Percentiles rank a stretch among this genome's conserved stretches.
Evolutionary conservation across 345 rosid genomes (phyloP).

Genomic region (Jatropha curcas): DNA sequence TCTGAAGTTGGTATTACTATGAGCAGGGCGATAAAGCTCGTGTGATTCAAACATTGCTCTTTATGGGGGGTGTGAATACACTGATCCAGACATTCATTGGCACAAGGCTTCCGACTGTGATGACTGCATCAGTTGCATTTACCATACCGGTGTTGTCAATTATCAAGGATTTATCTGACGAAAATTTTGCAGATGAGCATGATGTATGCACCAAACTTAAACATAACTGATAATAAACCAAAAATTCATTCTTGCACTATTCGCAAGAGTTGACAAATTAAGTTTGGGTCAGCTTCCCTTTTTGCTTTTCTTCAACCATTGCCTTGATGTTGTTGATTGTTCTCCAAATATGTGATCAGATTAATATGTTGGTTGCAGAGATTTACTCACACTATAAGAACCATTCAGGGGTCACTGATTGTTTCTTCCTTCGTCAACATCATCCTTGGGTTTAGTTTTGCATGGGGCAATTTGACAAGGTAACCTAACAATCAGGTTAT

Average conservation of each 20-base stretch:
- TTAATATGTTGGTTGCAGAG: constrained; percentile 52
- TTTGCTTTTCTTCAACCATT: not conserved
- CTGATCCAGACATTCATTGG: constrained; percentile 84
- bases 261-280: too few species aligned
- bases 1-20: constrained; percentile 21
- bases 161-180: constrained; percentile 63
- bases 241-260: too few species aligned
- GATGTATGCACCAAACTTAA: constrained; percentile 45
- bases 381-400: constrained; percentile 70
- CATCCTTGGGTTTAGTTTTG: constrained; percentile 65
- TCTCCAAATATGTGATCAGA: constrained; percentile 1
- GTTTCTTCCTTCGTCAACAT: constrained; percentile 85
- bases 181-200: constrained; percentile 48
- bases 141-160: constrained; percentile 72
- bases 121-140: constrained; percentile 86
- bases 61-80: constrained; percentile 92
- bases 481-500: constrained; percentile 20
- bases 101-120: constrained; percentile 90
- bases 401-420: constrained; percentile 88
- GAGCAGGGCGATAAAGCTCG: constrained; percentile 87
- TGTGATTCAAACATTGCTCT: constrained; percentile 75
- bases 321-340: not conserved
- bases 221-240: not conserved
- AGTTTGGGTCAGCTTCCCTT: not conserved
- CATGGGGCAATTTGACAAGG: constrained; percentile 84